A percentile compares a stretch with the other conserved stretches of the same genome.
Evolutionary conservation across 768 basidiomycete genomes (phyloP).

Genomic region (Ramaria rubella): DNA sequence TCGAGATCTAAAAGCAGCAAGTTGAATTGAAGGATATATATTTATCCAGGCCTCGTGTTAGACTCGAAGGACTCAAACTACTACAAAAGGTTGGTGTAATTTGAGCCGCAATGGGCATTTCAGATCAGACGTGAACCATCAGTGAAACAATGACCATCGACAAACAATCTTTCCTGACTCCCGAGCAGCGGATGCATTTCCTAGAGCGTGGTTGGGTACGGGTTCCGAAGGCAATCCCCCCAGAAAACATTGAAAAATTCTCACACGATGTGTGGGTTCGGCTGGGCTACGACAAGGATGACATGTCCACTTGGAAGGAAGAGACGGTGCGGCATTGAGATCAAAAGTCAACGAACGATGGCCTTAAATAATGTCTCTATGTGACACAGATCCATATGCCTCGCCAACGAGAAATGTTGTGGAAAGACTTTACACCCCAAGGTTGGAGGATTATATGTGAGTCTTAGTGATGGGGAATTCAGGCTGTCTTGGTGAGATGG

Average conservation of each 20-base stretch:
- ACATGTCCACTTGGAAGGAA: constrained; percentile 21
- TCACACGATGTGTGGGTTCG: constrained; percentile 17
- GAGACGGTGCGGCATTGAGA: constrained; percentile 14
- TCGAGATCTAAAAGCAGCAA: no score
- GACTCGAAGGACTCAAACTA: no score
- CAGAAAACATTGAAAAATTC: constrained; percentile 15
- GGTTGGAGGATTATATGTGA: constrained; percentile 20
- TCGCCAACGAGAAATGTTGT: constrained; percentile 37
- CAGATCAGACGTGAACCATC: no score
- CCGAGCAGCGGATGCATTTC: constrained; percentile 16
- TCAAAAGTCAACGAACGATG: background rate
- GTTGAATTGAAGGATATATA: no score
- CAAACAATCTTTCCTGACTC: background rate
- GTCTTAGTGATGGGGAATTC: background rate
- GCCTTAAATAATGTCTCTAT: background rate
- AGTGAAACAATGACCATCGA: background rate
- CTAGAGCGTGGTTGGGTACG: constrained; percentile 17
- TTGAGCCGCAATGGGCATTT: no score
- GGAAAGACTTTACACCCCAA: constrained; percentile 48
- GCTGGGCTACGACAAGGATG: constrained; percentile 15
- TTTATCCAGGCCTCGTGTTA: no score
- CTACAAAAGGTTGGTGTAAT: no score
- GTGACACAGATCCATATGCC: constrained; percentile 47
- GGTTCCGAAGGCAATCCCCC: constrained; percentile 17
- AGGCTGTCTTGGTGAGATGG: background rate